Evolutionary conservation across 768 basidiomycete species (phyloP).

Genomic region (Trametes elegans): DNA sequence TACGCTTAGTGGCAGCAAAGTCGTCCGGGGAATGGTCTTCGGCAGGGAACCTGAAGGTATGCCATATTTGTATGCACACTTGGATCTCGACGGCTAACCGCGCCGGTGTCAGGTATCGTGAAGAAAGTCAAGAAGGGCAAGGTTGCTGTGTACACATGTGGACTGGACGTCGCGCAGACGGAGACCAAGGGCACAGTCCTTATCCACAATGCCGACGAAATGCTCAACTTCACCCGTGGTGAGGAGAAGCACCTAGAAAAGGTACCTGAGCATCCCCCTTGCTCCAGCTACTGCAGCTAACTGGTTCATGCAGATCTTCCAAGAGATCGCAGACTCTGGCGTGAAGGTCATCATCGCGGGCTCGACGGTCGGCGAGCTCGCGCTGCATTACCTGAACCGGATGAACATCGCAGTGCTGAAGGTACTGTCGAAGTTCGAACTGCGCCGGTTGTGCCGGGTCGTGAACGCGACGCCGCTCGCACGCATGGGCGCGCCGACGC

Average conservation of each 20-base stretch:
- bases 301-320: slow-evolving; percentile 70
- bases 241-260: slow-evolving; percentile 98
- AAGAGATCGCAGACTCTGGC: slow-evolving; percentile 95
- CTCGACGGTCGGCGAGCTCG: slow-evolving; percentile 90
- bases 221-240: slow-evolving; percentile 94
- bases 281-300: not conserved
- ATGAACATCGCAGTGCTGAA: slow-evolving; percentile 94
- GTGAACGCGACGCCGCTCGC: slow-evolving; percentile 96
- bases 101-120: slow-evolving; percentile 54
- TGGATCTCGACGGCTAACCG: not conserved
- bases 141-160: slow-evolving; percentile 93
- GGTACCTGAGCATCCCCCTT: slow-evolving; percentile 37
- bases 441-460: slow-evolving; percentile 90
- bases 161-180: slow-evolving; percentile 91
- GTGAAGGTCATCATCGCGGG: slow-evolving; percentile 94
- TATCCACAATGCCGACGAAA: slow-evolving; percentile 91
- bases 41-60: slow-evolving; percentile 91
- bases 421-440: slow-evolving; percentile 96
- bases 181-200: slow-evolving; percentile 99
- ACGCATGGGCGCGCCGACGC: slow-evolving; percentile 91
- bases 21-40: slow-evolving; percentile 98
- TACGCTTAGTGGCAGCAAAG: slow-evolving; percentile 75
- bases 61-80: slow-evolving; percentile 5
- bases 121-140: slow-evolving; percentile 86
- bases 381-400: slow-evolving; percentile 94